phyloP scores from a whole-genome alignment of 1,284 basidiomycete species.

The Ceratobasidium sp. region DNA sequence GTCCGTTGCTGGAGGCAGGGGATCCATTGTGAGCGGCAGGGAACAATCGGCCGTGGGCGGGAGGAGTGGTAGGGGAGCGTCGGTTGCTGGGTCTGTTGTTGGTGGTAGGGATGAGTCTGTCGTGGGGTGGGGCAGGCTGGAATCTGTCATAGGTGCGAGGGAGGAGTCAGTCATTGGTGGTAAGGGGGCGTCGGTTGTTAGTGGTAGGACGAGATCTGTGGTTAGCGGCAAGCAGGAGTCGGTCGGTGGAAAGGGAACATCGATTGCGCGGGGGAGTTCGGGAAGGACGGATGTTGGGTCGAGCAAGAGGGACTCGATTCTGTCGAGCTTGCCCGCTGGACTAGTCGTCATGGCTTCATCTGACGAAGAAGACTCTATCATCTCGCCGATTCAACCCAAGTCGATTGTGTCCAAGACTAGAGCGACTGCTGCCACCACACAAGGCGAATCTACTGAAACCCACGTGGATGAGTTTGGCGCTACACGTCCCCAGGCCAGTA shows the following conservation, averaged over 20 bases:
- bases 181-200: not conserved
- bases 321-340: not conserved
- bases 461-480: conserved; percentile 4
- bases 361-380: not conserved
- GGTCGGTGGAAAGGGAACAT: no score
- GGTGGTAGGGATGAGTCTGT: not conserved
- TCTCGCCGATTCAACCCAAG: not conserved
- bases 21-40: no score
- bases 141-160: no score
- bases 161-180: not conserved
- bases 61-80: no score
- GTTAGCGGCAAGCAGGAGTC: no score
- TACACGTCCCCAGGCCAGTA: not conserved
- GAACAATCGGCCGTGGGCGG: no score
- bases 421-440: not conserved
- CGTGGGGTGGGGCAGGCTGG: not conserved
- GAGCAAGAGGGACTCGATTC: not conserved
- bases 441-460: not conserved
- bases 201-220: not conserved
- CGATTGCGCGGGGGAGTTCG: no score
- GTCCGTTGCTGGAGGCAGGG: not conserved
- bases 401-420: conserved; percentile 11
- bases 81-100: not conserved
- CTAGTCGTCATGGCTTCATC: not conserved
- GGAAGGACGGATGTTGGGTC: not conserved